A percentile compares a stretch with the other conserved stretches of the same genome.
Evolutionary conservation across 176 grass and related monocot species (phyloP).

Genomic region (Phoenix dactylifera): DNA sequence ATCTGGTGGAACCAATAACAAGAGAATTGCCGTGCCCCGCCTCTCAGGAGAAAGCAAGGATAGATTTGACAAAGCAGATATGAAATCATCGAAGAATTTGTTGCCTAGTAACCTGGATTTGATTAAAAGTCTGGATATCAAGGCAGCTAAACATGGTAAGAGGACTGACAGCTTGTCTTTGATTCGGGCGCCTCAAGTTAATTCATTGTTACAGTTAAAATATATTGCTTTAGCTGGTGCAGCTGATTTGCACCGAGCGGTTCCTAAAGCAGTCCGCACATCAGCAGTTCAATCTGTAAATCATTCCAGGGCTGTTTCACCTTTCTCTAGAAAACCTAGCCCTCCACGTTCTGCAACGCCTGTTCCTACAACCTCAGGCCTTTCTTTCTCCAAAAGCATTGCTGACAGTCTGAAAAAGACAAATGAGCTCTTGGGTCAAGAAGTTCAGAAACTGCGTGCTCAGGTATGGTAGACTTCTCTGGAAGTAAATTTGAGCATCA

Average conservation of each 20-base stretch:
- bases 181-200: conserved; percentile 49
- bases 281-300: conserved; percentile 57
- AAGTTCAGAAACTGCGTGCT: conserved; percentile 65
- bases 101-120: conserved; percentile 75
- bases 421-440: conserved; percentile 76
- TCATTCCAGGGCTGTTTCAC: conserved; percentile 86
- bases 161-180: conserved; percentile 38
- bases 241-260: conserved; percentile 47
- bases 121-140: conserved; percentile 44
- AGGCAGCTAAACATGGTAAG: conserved; percentile 9
- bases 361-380: conserved; percentile 64
- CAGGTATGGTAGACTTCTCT: conserved; percentile 39
- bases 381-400: conserved; percentile 59
- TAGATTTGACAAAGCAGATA: conserved; percentile 23
- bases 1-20: conserved; percentile 45
- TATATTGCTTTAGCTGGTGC: conserved; percentile 64
- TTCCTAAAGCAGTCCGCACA: conserved; percentile 47
- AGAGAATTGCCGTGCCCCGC: conserved; percentile 43
- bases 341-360: conserved; percentile 83
- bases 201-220: conserved; percentile 68
- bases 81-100: conserved; percentile 41
- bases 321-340: conserved; percentile 76
- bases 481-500: not conserved
- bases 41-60: conserved; percentile 34
- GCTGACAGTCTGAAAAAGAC: conserved; percentile 68